These are phyloP conservation scores for Ceratocystis colombiana DNA, from an alignment of 2,329 filamentous ascomycete genomes.

Conservation along the genomic window DNA sequence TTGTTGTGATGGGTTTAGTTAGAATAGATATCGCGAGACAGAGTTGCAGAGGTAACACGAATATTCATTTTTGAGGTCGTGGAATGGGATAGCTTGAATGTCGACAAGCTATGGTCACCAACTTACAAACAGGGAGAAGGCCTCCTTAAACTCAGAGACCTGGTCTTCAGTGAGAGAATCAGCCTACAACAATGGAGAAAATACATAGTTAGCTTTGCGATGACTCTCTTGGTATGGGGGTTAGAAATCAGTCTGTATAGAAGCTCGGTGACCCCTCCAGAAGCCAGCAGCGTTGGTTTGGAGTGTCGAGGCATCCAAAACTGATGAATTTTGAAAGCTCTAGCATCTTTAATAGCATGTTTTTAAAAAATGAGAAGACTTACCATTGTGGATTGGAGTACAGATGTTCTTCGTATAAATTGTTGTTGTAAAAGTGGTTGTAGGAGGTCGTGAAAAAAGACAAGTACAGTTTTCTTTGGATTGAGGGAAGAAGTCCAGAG, in stretches of 20 bases:
- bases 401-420: not conserved
- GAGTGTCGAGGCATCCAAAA: not conserved
- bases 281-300: not conserved
- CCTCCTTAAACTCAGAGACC: slow-evolving; percentile 99
- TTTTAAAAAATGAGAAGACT: not conserved
- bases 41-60: not conserved
- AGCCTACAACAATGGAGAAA: slow-evolving; percentile 48
- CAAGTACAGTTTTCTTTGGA: not conserved
- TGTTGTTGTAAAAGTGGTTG: not conserved
- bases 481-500: slow-evolving; percentile 8
- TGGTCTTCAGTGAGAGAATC: slow-evolving; percentile 99
- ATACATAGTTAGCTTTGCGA: slow-evolving; percentile 2
- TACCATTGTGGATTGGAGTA: slow-evolving; percentile 24
- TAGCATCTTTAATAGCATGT: not conserved
- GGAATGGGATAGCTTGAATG: not conserved
- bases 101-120: not conserved
- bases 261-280: slow-evolving; percentile 11
- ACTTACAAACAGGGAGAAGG: slow-evolving; percentile 98
- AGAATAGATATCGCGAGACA: slow-evolving; percentile 26
- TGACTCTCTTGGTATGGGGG: slow-evolving; percentile 17
- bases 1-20: slow-evolving; percentile 26
- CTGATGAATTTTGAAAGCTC: not conserved
- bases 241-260: not conserved
- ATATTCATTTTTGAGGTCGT: not conserved
- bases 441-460: not conserved